These are phyloP conservation scores for Verticillium alfalfae DNA, from an alignment of 2,329 filamentous ascomycete genomes.

Conservation along the genomic window DNA sequence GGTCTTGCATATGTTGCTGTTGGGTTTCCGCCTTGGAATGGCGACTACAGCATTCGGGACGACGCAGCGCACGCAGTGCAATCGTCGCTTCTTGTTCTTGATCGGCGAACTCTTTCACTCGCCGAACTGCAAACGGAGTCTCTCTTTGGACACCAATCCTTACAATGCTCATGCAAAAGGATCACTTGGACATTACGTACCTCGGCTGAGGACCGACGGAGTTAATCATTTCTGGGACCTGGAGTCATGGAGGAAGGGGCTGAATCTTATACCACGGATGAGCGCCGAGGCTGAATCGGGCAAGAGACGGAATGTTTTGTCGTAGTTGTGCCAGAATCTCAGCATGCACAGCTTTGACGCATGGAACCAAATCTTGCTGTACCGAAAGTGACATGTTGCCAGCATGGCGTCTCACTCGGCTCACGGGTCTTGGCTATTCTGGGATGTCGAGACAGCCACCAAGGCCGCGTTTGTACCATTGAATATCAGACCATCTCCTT, in stretches of 20 bases:
- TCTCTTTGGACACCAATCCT: neutral
- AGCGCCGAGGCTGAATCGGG: neutral
- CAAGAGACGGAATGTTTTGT: neutral
- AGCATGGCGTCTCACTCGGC: neutral
- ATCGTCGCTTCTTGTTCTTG: neutral
- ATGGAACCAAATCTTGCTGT: neutral
- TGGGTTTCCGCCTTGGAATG: slow-evolving; percentile 32
- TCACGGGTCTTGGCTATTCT: neutral
- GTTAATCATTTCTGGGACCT: neutral
- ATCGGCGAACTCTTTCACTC: neutral
- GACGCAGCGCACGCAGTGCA: neutral
- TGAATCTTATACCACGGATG: neutral
- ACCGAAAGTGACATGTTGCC: neutral
- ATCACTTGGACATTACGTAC: neutral
- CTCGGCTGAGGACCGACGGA: neutral
- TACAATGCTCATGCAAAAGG: neutral
- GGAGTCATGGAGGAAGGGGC: neutral
- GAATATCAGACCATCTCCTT: too few species aligned
- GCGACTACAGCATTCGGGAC: slow-evolving; percentile 10
- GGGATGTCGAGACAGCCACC: neutral
- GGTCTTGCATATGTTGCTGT: slow-evolving; percentile 36
- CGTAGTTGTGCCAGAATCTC: neutral
- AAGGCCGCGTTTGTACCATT: neutral
- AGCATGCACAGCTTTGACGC: neutral
- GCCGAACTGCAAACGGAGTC: neutral